A percentile compares a stretch with the other conserved stretches of the same genome.
Evolutionary conservation across 164 flowering plant species (phyloP).

Genomic region (Berberis vulgaris): DNA sequence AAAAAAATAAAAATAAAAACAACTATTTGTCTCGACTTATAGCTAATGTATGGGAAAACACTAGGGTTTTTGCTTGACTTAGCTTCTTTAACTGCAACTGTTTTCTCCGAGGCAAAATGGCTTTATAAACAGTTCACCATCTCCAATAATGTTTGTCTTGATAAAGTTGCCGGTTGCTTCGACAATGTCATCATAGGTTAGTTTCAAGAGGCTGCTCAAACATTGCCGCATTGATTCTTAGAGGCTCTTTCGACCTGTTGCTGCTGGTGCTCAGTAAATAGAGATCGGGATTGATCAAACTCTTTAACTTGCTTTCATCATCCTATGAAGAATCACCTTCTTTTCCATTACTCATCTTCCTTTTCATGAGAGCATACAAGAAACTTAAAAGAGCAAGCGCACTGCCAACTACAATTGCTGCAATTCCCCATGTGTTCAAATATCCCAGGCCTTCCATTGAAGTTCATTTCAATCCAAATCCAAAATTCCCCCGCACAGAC

Average conservation of each 20-base stretch:
- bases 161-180: constrained; percentile 69
- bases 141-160: constrained; percentile 71
- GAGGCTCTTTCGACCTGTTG: constrained; percentile 61
- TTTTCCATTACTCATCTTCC: constrained; percentile 20
- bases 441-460: constrained; percentile 13
- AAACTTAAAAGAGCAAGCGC: constrained; percentile 18
- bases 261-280: constrained; percentile 46
- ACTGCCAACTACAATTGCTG: constrained; percentile 28
- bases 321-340: constrained; percentile 18
- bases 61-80: constrained; percentile 64
- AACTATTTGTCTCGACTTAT: too few species aligned
- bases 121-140: constrained; percentile 77
- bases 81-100: constrained; percentile 76
- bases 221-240: constrained; percentile 72
- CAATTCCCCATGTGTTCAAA: constrained; percentile 35
- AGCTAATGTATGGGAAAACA: constrained; percentile 36
- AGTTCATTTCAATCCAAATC: constrained; percentile 21
- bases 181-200: constrained; percentile 55
- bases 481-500: constrained; percentile 26
- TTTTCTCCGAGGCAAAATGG: constrained; percentile 44
- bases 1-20: too few species aligned
- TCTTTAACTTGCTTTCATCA: constrained; percentile 38
- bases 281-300: constrained; percentile 35
- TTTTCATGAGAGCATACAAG: constrained; percentile 23
- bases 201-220: constrained; percentile 64